A percentile compares a stretch with the other conserved stretches of the same genome.
phyloP scores from a whole-genome alignment of 2,329 filamentous ascomycete genomes.

The Colletotrichum agaves region DNA sequence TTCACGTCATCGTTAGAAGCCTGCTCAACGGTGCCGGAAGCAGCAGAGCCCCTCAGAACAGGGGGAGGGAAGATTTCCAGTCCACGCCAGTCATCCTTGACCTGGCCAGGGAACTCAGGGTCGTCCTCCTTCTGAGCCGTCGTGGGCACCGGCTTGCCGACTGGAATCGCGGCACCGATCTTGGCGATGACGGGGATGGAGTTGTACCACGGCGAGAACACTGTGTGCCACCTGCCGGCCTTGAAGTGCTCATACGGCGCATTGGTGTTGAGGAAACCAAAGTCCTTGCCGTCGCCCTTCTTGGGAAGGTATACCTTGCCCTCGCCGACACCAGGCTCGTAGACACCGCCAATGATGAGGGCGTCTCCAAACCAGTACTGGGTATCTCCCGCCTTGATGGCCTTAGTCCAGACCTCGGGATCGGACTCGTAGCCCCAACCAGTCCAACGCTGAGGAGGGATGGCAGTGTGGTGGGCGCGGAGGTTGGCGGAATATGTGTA shows the following conservation, averaged over 20 bases:
- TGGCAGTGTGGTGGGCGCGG: constrained; percentile 68
- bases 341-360: constrained; percentile 74
- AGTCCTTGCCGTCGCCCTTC: constrained; percentile 58
- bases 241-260: constrained; percentile 67
- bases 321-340: constrained; percentile 64
- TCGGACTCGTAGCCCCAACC: constrained; percentile 79
- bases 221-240: constrained; percentile 52
- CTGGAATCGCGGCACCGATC: constrained; percentile 52
- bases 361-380: constrained; percentile 80
- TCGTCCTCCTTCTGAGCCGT: constrained; percentile 49
- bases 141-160: constrained; percentile 51
- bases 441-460: constrained; percentile 76
- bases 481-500: constrained; percentile 76
- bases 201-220: constrained; percentile 55
- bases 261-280: constrained; percentile 72
- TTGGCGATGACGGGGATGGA: constrained; percentile 54
- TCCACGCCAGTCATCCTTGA: constrained; percentile 54
- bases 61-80: constrained; percentile 56
- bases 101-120: constrained; percentile 51
- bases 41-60: constrained; percentile 16
- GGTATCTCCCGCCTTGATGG: constrained; percentile 71
- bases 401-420: constrained; percentile 71
- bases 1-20: background rate
- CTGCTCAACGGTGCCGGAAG: constrained; percentile 18
- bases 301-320: constrained; percentile 72